phyloP scores from a whole-genome alignment of 1,284 basidiomycete genomes.

The Tremellales sp. region DNA sequence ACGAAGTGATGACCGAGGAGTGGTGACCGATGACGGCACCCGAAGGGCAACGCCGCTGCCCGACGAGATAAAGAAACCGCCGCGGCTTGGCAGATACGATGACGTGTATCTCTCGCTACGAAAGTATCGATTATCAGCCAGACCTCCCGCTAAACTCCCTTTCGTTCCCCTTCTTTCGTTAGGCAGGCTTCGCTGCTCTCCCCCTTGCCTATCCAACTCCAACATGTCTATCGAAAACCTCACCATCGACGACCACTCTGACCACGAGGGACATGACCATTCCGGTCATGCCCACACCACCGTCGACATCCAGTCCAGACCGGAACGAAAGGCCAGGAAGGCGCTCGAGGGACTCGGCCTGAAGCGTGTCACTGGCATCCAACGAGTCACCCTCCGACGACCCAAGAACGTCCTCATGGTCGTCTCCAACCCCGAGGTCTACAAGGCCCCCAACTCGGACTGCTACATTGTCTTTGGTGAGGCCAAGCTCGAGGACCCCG shows the following conservation, averaged over 20 bases:
- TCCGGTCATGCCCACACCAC: conserved; percentile 65
- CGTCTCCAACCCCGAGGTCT: conserved; percentile 89
- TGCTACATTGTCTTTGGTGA: conserved; percentile 99
- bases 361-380: conserved; percentile 89
- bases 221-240: conserved; percentile 59
- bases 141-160: not conserved
- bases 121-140: not conserved
- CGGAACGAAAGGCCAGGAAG: conserved; percentile 88
- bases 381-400: conserved; percentile 88
- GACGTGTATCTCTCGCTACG: conserved; percentile 5
- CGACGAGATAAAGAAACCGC: not conserved
- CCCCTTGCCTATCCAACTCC: conserved; percentile 18
- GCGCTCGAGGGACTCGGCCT: conserved; percentile 76
- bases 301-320: conserved; percentile 87
- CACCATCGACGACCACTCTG: conserved; percentile 55
- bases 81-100: not conserved
- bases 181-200: no score
- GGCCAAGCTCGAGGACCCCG: conserved; percentile 95
- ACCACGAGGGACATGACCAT: conserved; percentile 50
- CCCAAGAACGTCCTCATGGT: conserved; percentile 96
- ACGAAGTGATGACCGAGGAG: not conserved
- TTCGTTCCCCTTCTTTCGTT: not conserved
- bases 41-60: not conserved
- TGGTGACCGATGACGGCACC: not conserved
- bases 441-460: conserved; percentile 95